Evolutionary conservation across 805 yeast species (phyloP), one percentile per base, ranked within the genome.

Genomic region (Lipomyces yamadae): DNA sequence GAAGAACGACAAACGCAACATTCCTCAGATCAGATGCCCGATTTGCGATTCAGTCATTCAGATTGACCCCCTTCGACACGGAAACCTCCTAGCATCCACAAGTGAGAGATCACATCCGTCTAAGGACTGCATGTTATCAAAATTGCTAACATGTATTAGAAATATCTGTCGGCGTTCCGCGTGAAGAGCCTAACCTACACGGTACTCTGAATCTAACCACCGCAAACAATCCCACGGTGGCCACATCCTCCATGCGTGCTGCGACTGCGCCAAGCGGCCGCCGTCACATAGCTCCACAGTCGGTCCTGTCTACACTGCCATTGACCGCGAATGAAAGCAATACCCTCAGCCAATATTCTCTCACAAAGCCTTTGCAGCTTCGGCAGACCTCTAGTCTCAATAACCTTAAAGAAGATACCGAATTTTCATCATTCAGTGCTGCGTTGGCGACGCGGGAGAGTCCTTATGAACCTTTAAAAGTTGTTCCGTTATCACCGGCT

Each of bases 61-160:
- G 55, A 42, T 58, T 24, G 61, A 58, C 33, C 55, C 61, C 8
- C 54, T 35, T 4, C 61, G 61, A 24, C 48, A 58, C 37, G 37
- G 50, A 7, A 35, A 29, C 29, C 37, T 29, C 29, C 42, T 57
- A 15, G 24, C 3, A 13, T 34, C 48, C 15, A 52, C 60, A 8
- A 57, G 54, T 58, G n/a, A 42, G 54, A 13, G 48, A 4, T 34
- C 15, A n/a, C 24, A n/a, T 32, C 13, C 34, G 33, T 10, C 34
- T 52, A 24, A 24, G 24, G 24, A 24, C 29, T 52, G 55, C n/a
- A 10, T n/a, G 15, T n/a, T 29, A 10, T 6, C n/a, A 32, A 3
- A n/a, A 32, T 8, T 18, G 30, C 55, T 52, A 32, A 52, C 15
- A 5, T 15, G n/a, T 4, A n/a, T 24, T 24, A 52, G 55, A 52